These are phyloP conservation scores for Dendrobium catenatum DNA, from an alignment of 106 monocot genomes.

Conservation along the genomic window DNA sequence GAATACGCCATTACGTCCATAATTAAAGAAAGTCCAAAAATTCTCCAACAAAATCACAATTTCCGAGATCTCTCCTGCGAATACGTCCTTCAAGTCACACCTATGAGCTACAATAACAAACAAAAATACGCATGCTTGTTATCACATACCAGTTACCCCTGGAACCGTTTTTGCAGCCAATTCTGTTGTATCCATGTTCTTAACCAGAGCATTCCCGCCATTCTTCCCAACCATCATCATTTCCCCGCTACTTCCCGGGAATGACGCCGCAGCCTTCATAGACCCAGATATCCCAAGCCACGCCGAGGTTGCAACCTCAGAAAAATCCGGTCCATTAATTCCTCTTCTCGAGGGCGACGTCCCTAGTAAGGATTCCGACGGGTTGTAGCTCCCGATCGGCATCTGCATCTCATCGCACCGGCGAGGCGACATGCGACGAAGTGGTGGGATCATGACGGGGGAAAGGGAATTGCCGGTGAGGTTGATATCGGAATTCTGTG, in stretches of 20 bases:
- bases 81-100: neutral
- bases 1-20: neutral
- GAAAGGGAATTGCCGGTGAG: constrained; percentile 43
- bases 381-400: constrained; percentile 64
- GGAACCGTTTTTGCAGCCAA: constrained; percentile 45
- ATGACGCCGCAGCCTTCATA: constrained; percentile 29
- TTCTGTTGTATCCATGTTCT: constrained; percentile 38
- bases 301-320: constrained; percentile 23
- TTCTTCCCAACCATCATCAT: constrained; percentile 25
- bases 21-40: neutral
- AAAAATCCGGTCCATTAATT: constrained; percentile 32
- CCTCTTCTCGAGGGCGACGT: constrained; percentile 39
- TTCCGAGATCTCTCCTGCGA: neutral
- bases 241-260: constrained; percentile 40
- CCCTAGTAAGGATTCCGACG: constrained; percentile 30
- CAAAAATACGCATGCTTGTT: neutral
- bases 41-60: neutral
- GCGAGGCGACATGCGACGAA: constrained; percentile 44
- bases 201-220: constrained; percentile 5
- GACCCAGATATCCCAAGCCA: constrained; percentile 14
- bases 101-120: neutral
- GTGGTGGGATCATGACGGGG: constrained; percentile 91
- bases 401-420: constrained; percentile 17
- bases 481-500: constrained; percentile 16
- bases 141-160: constrained; percentile 37